These are phyloP conservation scores for Skeletonema potamos DNA, from an alignment of 108 stramenopile genomes.

Conservation along the genomic window DNA sequence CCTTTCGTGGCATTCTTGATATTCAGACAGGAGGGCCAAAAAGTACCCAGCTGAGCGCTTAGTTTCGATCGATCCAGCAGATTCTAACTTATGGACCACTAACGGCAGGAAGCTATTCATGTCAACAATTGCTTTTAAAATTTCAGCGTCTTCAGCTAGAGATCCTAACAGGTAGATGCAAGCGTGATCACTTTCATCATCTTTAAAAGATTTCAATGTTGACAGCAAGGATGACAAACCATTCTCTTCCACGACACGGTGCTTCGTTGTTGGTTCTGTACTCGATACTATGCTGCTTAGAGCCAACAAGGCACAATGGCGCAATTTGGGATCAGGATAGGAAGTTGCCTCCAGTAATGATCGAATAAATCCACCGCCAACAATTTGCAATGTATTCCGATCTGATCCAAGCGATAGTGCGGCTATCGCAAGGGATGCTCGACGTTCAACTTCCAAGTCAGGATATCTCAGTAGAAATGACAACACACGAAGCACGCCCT, in stretches of 20 bases:
- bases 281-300: conserved; percentile 69
- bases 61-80: conserved; percentile 65
- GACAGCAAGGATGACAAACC: conserved; percentile 59
- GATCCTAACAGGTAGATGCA: conserved; percentile 72
- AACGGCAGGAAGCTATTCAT: conserved; percentile 46
- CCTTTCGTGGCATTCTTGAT: conserved; percentile 62
- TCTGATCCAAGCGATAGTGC: conserved; percentile 75
- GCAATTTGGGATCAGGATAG: conserved; percentile 72
- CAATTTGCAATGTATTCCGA: conserved; percentile 53
- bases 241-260: conserved; percentile 53
- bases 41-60: conserved; percentile 76
- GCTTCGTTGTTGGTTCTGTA: conserved; percentile 47
- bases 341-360: conserved; percentile 69
- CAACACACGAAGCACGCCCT: conserved; percentile 71
- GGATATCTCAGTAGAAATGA: conserved; percentile 75
- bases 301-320: conserved; percentile 65
- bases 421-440: conserved; percentile 72
- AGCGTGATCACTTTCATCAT: conserved; percentile 56
- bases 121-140: conserved; percentile 56
- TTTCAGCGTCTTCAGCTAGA: conserved; percentile 64
- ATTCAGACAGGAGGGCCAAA: conserved; percentile 65
- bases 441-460: conserved; percentile 84
- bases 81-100: conserved; percentile 41
- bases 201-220: conserved; percentile 42
- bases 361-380: conserved; percentile 66